Evolutionary conservation across 2,329 filamentous ascomycete species (phyloP), one percentile per base, ranked within the genome.

Genomic region (Fusarium tanahbumbuense): DNA sequence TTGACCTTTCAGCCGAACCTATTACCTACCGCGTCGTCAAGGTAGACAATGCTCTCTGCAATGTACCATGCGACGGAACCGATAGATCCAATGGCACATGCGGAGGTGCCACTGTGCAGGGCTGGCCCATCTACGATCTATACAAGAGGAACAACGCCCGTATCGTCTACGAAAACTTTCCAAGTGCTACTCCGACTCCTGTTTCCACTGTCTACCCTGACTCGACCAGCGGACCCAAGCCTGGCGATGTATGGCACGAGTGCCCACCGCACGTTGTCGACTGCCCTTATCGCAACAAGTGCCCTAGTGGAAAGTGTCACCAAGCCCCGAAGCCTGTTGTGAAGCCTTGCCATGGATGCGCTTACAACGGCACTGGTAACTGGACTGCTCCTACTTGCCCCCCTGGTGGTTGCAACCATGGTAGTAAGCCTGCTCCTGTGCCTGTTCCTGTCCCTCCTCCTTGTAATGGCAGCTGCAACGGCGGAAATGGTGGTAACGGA

Each of bases 201-300:
- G 37, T 41, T 8, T 61, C 68, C 5, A 45, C 28, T 8, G 45
- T 52, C 10, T 56, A 55, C 4, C 60, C 53, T 48, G 60, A 28
- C 41, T 50, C 15, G 47, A 55, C 10, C 41, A 44, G 49, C 45
- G 44, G 32, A 9, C 49, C 46, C 28, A 67, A 60, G 27, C 68
- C 68, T 8, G 68, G 68, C 18, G 58, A 73, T 23, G 60, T 73
- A 11, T 73, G 59, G 28, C 64, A 60, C 13, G 68, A 73, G 15
- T 73, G 71, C 48, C 62, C 71, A 8, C 53, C 71, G 10, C 42
- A 41, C n/a, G 60, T 66, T 23, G 56, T 62, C 22, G 47, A 71
- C 59, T 72, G 70, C 46, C 69, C 70, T 22, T 65, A 64, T 37
- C 70, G 67, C 48, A 71, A 68, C 16, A 71, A 65, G 34, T 71